Evolutionary conservation across 108 stramenopile species (phyloP).

Genomic region (Cylindrotheca fusiformis): DNA sequence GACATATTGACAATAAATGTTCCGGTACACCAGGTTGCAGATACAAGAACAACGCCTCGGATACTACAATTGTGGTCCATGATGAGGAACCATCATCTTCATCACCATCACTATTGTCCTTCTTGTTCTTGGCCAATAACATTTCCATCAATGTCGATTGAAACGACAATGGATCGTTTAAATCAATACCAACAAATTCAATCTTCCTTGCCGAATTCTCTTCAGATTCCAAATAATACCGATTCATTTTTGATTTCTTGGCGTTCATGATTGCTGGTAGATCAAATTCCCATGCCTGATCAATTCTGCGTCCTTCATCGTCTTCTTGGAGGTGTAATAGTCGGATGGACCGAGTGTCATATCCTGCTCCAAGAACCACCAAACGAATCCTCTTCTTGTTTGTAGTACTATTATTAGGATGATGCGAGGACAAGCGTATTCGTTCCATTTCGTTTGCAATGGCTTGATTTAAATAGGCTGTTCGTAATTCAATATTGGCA

Average conservation of each 20-base stretch:
- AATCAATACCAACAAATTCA: slow-evolving; percentile 23
- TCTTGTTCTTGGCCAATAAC: slow-evolving; percentile 17
- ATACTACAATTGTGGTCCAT: slow-evolving; percentile 38
- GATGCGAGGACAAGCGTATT: neutral
- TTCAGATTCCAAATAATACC: neutral
- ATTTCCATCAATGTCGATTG: slow-evolving; percentile 30
- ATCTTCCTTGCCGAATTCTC: neutral
- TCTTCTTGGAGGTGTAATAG: slow-evolving; percentile 29
- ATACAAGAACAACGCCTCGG: slow-evolving; percentile 79
- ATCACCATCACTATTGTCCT: slow-evolving; percentile 4
- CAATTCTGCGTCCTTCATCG: slow-evolving; percentile 27
- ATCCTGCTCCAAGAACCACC: slow-evolving; percentile 70
- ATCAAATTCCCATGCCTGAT: slow-evolving; percentile 58
- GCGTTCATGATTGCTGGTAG: slow-evolving; percentile 57
- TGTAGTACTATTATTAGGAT: neutral
- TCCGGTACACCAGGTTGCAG: slow-evolving; percentile 52
- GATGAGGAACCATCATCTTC: slow-evolving; percentile 11
- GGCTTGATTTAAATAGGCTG: slow-evolving; percentile 62
- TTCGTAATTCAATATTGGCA: slow-evolving; percentile 78
- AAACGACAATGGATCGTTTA: slow-evolving; percentile 57
- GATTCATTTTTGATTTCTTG: slow-evolving; percentile 42
- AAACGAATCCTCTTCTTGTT: slow-evolving; percentile 37
- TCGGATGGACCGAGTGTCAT: slow-evolving; percentile 61
- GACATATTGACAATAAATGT: slow-evolving; percentile 39
- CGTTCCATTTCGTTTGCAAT: slow-evolving; percentile 34